Conservation (phyloP, 169 alveolate genomes). For the Plasmodium gonderi region DNA sequence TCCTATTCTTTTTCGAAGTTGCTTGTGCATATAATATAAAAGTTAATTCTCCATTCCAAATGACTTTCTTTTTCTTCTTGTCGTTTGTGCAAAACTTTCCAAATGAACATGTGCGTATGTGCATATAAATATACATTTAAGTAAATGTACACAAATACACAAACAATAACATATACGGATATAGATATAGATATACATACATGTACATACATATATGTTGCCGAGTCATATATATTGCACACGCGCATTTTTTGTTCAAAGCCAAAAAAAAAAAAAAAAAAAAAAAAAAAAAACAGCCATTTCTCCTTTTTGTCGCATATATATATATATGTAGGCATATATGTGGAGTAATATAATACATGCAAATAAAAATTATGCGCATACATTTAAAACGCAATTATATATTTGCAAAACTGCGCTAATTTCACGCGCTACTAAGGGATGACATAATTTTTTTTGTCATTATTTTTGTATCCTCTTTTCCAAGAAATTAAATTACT, state of each 20-base stretch:
- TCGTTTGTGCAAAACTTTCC: background rate
- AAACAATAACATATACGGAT: background rate
- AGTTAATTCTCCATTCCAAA: background rate
- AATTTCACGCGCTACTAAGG: too few relatives aligned
- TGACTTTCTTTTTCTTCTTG: background rate
- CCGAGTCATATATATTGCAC: background rate
- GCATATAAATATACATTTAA: background rate
- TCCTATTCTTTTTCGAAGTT: background rate
- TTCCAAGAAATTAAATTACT: background rate
- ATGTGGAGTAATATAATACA: too few relatives aligned
- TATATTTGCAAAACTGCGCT: too few relatives aligned
- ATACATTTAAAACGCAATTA: too few relatives aligned
- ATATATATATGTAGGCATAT: too few relatives aligned
- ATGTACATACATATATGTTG: constrained; percentile 4
- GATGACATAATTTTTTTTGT: too few relatives aligned
- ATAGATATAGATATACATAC: background rate
- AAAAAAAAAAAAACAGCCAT: too few relatives aligned
- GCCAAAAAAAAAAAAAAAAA: background rate
- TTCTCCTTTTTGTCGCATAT: too few relatives aligned
- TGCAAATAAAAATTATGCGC: too few relatives aligned
- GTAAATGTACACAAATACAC: background rate
- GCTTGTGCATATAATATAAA: background rate
- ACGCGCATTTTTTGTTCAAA: background rate
- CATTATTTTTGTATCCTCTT: background rate
- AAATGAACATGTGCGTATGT: background rate